These are phyloP conservation scores for Sugiyamaella smithiae DNA, from an alignment of 805 yeast species.

Conservation along the genomic window DNA sequence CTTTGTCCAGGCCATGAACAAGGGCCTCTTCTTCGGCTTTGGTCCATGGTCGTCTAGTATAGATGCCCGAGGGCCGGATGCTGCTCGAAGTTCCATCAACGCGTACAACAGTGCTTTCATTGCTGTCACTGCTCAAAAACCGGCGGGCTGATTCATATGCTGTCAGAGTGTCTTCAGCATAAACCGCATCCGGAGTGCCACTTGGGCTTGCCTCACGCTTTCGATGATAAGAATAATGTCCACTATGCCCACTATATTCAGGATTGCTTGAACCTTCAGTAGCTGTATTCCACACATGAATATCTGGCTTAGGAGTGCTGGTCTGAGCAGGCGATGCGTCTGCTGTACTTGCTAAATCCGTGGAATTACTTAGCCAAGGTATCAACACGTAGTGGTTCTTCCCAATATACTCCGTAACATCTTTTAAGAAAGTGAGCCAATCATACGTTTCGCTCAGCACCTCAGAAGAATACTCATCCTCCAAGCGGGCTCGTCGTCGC, in stretches of 20 bases:
- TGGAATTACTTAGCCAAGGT: neutral
- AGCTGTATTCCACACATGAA: neutral
- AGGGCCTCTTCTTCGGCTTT: conserved; percentile 84
- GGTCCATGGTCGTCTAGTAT: conserved; percentile 74
- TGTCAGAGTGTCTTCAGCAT: conserved; percentile 24
- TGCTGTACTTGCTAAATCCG: conserved; percentile 44
- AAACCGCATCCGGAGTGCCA: neutral
- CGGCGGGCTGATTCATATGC: conserved; percentile 30
- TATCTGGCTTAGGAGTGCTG: neutral
- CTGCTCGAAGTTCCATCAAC: conserved; percentile 2
- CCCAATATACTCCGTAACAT: conserved; percentile 71
- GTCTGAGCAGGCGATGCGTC: conserved; percentile 61
- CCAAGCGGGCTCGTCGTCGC: conserved; percentile 60
- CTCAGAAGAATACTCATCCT: conserved; percentile 44
- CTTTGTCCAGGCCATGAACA: conserved; percentile 66
- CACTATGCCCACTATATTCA: neutral
- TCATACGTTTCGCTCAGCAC: conserved; percentile 69
- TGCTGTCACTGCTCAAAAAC: conserved; percentile 17
- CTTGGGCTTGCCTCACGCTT: neutral
- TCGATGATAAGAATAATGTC: neutral
- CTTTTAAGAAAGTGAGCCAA: conserved; percentile 81
- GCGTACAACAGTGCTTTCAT: conserved; percentile 2
- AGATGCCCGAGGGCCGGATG: neutral
- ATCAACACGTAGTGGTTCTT: conserved; percentile 41
- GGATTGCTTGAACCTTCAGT: neutral